These are phyloP conservation scores for Vigna angularis DNA, from an alignment of 306 rosid genomes.

Conservation along the genomic window DNA sequence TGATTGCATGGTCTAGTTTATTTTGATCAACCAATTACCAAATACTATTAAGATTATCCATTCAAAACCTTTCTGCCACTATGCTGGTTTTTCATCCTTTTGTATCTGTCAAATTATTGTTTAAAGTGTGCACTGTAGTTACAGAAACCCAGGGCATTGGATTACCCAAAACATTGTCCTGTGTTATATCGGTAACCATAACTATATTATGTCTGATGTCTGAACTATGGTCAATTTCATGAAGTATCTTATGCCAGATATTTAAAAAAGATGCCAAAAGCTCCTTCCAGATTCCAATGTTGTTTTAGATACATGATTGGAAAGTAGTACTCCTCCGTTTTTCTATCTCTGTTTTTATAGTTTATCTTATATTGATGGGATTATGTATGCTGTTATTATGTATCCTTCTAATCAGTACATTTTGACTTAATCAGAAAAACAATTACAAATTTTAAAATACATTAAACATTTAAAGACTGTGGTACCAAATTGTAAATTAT, in stretches of 20 bases:
- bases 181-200: neutral
- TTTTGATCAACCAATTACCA: neutral
- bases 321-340: no score
- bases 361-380: neutral
- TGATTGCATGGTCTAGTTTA: neutral
- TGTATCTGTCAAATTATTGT: constrained; percentile 17
- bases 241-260: neutral
- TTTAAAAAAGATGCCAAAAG: neutral
- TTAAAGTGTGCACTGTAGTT: constrained; percentile 8
- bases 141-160: constrained; percentile 29
- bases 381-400: neutral
- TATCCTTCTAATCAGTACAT: neutral
- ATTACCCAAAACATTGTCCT: neutral
- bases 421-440: no score
- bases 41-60: constrained; percentile 28
- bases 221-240: constrained; percentile 21
- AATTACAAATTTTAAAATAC: no score
- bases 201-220: constrained; percentile 7
- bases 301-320: no score
- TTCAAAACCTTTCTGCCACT: constrained; percentile 19
- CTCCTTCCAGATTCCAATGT: constrained; percentile 4
- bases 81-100: neutral
- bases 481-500: no score
- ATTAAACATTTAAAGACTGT: no score
- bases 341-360: no score